Conservation (phyloP, 1,284 basidiomycete genomes). For the Ustilago xerochloae region DNA sequence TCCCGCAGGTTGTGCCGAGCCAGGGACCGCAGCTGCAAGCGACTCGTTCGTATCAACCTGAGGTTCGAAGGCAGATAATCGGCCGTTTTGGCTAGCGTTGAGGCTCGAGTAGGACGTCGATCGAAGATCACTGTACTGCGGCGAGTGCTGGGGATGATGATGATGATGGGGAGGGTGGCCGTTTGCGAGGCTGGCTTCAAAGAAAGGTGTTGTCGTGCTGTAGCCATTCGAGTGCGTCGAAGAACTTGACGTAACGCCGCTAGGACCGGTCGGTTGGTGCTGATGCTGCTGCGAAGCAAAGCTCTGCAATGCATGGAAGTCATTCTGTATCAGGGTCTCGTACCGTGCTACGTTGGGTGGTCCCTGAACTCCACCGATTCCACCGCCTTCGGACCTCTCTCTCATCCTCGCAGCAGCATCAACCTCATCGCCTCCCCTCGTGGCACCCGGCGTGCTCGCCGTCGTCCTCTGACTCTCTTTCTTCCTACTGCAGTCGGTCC, state of each 20-base stretch:
- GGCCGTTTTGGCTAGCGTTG: neutral
- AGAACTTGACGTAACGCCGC: neutral
- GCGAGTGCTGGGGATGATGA: neutral
- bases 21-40: slow-evolving; percentile 25
- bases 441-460: neutral
- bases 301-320: slow-evolving; percentile 15
- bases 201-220: slow-evolving; percentile 5
- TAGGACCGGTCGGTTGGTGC: too few relatives aligned
- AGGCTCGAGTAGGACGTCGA: neutral
- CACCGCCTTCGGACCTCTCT: too few relatives aligned
- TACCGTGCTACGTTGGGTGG: slow-evolving; percentile 4
- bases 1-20: too few relatives aligned
- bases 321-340: slow-evolving; percentile 2
- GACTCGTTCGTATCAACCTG: slow-evolving; percentile 18
- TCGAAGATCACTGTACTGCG: neutral
- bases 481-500: slow-evolving; percentile 35
- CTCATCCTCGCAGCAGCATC: too few relatives aligned
- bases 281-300: neutral
- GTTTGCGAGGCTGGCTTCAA: neutral
- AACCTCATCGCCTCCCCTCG: neutral
- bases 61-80: neutral
- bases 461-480: slow-evolving; percentile 27
- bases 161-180: too few relatives aligned
- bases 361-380: neutral
- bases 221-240: neutral